Evolutionary conservation across 2,329 filamentous ascomycete genomes (phyloP).

Genomic region (Cytospora chrysosperma): DNA sequence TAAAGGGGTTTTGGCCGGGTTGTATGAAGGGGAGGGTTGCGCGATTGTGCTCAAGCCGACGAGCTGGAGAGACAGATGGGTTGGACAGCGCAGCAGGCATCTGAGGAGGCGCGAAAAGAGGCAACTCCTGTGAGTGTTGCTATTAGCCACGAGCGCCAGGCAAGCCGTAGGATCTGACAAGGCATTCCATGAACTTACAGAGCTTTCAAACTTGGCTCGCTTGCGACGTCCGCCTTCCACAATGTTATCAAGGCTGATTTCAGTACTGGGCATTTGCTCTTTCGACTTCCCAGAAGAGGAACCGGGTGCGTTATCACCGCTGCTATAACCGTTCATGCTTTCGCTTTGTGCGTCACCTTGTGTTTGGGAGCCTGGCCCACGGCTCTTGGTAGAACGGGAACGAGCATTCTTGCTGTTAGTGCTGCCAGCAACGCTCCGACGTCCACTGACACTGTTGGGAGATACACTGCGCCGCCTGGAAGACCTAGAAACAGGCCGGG

Average conservation of each 20-base stretch:
- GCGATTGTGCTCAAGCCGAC: conserved; percentile 72
- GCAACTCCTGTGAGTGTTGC: conserved; percentile 69
- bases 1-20: conserved; percentile 76
- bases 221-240: conserved; percentile 95
- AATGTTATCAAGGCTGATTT: conserved; percentile 98
- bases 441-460: conserved; percentile 64
- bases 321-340: conserved; percentile 74
- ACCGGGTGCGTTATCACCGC: conserved; percentile 77
- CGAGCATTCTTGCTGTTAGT: conserved; percentile 64
- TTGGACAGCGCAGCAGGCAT: conserved; percentile 95
- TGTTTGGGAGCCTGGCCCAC: conserved; percentile 45
- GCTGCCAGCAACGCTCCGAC: conserved; percentile 73
- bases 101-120: conserved; percentile 89
- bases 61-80: conserved; percentile 90
- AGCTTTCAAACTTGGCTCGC: conserved; percentile 93
- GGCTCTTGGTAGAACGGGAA: conserved; percentile 68
- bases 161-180: conserved; percentile 4
- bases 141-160: conserved; percentile 14
- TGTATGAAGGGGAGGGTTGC: conserved; percentile 73
- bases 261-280: conserved; percentile 88
- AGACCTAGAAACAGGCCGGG: conserved; percentile 67
- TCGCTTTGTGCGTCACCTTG: conserved; percentile 65
- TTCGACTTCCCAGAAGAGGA: conserved; percentile 76
- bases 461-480: conserved; percentile 79
- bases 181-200: conserved; percentile 62